phyloP scores from a whole-genome alignment of 495 filamentous ascomycete species.

The Astrothelium macrocarpum region DNA sequence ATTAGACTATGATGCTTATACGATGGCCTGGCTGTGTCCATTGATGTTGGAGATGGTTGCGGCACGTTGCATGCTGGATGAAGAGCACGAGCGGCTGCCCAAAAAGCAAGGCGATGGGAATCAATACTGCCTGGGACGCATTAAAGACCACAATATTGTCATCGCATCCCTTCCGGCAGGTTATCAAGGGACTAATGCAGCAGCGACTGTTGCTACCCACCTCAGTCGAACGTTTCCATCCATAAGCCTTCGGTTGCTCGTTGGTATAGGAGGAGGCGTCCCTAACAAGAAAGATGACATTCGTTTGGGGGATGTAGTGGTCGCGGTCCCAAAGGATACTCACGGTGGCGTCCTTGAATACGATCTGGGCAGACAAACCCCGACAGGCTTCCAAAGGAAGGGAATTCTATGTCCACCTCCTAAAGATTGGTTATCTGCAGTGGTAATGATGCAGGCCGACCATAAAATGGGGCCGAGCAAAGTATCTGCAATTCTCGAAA shows the following conservation, averaged over 20 bases:
- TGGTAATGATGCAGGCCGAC: conserved; percentile 16
- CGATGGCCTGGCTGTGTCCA: conserved; percentile 20
- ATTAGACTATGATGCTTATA: conserved; percentile 8
- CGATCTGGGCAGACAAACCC: conserved; percentile 24
- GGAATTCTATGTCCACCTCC: conserved; percentile 26
- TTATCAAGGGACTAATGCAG: conserved; percentile 31
- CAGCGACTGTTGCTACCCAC: conserved; percentile 27
- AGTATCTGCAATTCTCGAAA: background rate
- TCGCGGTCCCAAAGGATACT: conserved; percentile 25
- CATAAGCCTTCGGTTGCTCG: conserved; percentile 37
- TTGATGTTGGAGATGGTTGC: conserved; percentile 17
- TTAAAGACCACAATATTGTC: conserved; percentile 17
- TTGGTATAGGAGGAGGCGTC: conserved; percentile 40
- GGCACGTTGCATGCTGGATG: conserved; percentile 18
- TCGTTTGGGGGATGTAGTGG: conserved; percentile 38
- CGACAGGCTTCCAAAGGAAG: conserved; percentile 18
- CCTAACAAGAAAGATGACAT: conserved; percentile 32
- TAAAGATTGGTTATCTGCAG: conserved; percentile 15
- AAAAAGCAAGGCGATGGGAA: conserved; percentile 10
- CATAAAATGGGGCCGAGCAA: conserved; percentile 8
- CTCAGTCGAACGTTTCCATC: conserved; percentile 36
- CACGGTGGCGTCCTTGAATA: conserved; percentile 33
- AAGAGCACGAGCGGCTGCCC: conserved; percentile 14
- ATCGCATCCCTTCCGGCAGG: conserved; percentile 35
- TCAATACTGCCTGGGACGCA: conserved; percentile 15